Percentiles rank a stretch among this genome's conserved stretches.
These are phyloP conservation scores for Aphanomyces invadans DNA, from an alignment of 352 stramenopile species.

Conservation along the genomic window DNA sequence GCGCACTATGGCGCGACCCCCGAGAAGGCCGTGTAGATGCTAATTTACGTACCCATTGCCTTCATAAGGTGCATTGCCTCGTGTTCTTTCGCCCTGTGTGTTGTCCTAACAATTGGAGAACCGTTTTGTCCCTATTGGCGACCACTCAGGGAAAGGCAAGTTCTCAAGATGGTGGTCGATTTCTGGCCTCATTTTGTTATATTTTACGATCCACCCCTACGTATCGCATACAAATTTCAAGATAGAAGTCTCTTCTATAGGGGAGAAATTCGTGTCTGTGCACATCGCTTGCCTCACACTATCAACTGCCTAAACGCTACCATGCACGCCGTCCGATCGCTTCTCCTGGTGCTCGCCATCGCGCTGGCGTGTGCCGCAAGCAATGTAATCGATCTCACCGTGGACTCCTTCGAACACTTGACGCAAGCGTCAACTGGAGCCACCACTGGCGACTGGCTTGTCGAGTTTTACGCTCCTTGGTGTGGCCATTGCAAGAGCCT, in stretches of 20 bases:
- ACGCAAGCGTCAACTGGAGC: conserved; percentile 85
- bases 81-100: too few relatives aligned
- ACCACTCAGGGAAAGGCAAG: too few relatives aligned
- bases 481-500: conserved; percentile 58
- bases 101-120: too few relatives aligned
- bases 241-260: too few relatives aligned
- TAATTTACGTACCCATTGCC: too few relatives aligned
- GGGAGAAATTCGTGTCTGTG: neutral
- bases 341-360: neutral
- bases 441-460: conserved; percentile 88
- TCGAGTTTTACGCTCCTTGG: conserved; percentile 80
- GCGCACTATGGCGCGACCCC: conserved; percentile 1
- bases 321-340: neutral
- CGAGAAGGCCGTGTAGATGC: conserved; percentile 2
- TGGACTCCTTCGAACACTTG: conserved; percentile 80
- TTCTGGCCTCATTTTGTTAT: too few relatives aligned
- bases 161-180: too few relatives aligned
- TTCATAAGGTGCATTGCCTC: too few relatives aligned
- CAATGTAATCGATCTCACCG: conserved; percentile 56
- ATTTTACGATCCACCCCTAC: too few relatives aligned
- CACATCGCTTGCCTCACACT: neutral
- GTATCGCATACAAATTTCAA: too few relatives aligned
- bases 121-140: too few relatives aligned
- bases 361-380: conserved; percentile 22
- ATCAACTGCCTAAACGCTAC: neutral